A percentile compares a stretch with the other conserved stretches of the same genome.
These are phyloP conservation scores for Schizothecium vesticola DNA, from an alignment of 495 filamentous ascomycete genomes.

Conservation along the genomic window DNA sequence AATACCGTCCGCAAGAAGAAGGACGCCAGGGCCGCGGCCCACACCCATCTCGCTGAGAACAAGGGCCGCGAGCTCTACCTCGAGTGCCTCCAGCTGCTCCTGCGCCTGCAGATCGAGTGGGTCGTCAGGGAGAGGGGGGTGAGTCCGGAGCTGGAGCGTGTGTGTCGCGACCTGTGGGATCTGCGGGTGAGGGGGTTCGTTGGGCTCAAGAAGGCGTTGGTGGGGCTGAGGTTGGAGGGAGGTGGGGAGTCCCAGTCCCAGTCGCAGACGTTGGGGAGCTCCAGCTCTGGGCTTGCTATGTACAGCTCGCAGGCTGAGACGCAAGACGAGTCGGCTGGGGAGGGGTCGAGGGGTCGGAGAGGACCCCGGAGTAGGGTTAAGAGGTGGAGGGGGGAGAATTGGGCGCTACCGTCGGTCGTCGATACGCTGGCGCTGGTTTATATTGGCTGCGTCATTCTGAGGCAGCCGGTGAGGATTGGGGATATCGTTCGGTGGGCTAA, in stretches of 20 bases:
- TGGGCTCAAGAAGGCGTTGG: constrained; percentile 22
- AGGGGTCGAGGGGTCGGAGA: neutral
- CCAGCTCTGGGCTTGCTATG: constrained; percentile 18
- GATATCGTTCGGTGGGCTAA: constrained; percentile 43
- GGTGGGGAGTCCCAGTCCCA: neutral
- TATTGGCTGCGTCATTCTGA: constrained; percentile 36
- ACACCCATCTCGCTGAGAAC: constrained; percentile 56
- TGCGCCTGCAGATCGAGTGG: constrained; percentile 38
- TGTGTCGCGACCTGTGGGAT: constrained; percentile 49
- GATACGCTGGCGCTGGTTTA: constrained; percentile 44
- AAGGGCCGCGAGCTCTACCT: constrained; percentile 72
- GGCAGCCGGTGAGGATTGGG: constrained; percentile 38
- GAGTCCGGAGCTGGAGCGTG: constrained; percentile 40
- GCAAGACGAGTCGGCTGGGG: neutral
- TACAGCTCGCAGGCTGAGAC: constrained; percentile 37
- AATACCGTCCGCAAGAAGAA: constrained; percentile 37
- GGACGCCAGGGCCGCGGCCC: constrained; percentile 50
- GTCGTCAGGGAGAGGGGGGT: constrained; percentile 40
- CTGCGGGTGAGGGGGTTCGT: constrained; percentile 38
- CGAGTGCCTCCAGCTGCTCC: constrained; percentile 76
- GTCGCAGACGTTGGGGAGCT: neutral
- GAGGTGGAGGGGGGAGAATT: constrained; percentile 28
- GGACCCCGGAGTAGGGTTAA: constrained; percentile 10
- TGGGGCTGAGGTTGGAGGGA: constrained; percentile 7
- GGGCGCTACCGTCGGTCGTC: constrained; percentile 35